phyloP scores from a whole-genome alignment of 768 basidiomycete genomes.

The Leccinum broughii region DNA sequence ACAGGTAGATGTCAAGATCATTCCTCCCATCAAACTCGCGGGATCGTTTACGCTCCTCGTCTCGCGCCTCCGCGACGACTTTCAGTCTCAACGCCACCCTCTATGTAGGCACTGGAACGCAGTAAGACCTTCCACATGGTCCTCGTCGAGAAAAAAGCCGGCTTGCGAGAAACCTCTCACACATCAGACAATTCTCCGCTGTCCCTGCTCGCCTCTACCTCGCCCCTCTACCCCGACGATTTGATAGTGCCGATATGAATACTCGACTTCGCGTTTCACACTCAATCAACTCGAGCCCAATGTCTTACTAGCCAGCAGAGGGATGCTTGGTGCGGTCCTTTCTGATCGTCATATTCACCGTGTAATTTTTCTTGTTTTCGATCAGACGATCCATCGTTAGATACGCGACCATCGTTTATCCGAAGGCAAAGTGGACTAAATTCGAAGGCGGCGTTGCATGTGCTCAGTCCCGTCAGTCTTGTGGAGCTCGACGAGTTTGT shows the following conservation, averaged over 20 bases:
- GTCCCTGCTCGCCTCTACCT: slow-evolving; percentile 84
- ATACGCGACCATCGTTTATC: slow-evolving; percentile 81
- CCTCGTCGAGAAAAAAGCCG: slow-evolving; percentile 79
- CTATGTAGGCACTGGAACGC: slow-evolving; percentile 75
- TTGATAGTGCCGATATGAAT: slow-evolving; percentile 98
- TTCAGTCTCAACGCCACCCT: slow-evolving; percentile 61
- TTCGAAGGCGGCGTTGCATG: too few species aligned
- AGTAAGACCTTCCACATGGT: slow-evolving; percentile 76
- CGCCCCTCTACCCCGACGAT: slow-evolving; percentile 92
- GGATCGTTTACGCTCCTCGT: slow-evolving; percentile 64
- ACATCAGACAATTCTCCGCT: slow-evolving; percentile 78
- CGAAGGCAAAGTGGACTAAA: too few species aligned
- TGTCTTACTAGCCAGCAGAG: slow-evolving; percentile 85
- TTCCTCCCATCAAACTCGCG: slow-evolving; percentile 36
- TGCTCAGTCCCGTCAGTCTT: too few species aligned
- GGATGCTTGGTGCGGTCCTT: slow-evolving; percentile 69
- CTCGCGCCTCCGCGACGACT: slow-evolving; percentile 63
- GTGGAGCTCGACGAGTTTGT: too few species aligned
- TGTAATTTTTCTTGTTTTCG: not conserved
- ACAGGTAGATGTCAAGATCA: too few species aligned
- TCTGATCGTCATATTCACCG: not conserved
- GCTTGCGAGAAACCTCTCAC: slow-evolving; percentile 70
- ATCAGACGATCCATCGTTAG: slow-evolving; percentile 83
- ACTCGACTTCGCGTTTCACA: slow-evolving; percentile 45
- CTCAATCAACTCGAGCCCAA: slow-evolving; percentile 55